A percentile compares a stretch with the other conserved stretches of the same genome.
These are phyloP conservation scores for Aureobasidium uvarum DNA, from an alignment of 2,329 filamentous ascomycete genomes.

Conservation along the genomic window DNA sequence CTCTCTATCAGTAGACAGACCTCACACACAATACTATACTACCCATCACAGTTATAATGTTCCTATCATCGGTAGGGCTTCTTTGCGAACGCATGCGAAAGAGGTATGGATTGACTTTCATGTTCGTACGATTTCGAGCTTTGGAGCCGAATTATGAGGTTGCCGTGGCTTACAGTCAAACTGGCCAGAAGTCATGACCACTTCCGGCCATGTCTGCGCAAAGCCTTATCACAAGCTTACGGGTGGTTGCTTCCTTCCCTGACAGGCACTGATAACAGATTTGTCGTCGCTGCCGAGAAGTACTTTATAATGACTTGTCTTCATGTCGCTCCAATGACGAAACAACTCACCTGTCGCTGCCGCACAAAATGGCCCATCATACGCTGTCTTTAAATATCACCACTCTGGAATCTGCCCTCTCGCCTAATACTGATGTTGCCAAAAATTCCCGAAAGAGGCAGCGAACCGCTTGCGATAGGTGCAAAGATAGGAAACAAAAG, in stretches of 20 bases:
- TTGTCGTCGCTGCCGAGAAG: neutral
- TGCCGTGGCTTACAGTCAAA: neutral
- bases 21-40: neutral
- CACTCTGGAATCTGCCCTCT: neutral
- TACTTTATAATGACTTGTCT: no score
- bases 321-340: neutral
- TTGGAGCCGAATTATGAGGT: no score
- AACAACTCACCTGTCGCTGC: neutral
- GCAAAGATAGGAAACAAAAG: slow-evolving; percentile 10
- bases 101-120: no score
- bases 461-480: slow-evolving; percentile 13
- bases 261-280: slow-evolving; percentile 2
- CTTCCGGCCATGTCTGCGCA: neutral
- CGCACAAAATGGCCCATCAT: neutral
- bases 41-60: no score
- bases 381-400: neutral
- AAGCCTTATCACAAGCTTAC: neutral
- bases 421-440: neutral
- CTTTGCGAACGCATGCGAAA: no score
- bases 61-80: neutral
- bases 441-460: slow-evolving; percentile 2
- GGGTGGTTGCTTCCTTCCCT: neutral
- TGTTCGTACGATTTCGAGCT: no score
- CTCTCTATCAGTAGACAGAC: no score
- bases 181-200: neutral